phyloP scores from a whole-genome alignment of 805 yeast species.

The Saccharomycopsis olivae region DNA sequence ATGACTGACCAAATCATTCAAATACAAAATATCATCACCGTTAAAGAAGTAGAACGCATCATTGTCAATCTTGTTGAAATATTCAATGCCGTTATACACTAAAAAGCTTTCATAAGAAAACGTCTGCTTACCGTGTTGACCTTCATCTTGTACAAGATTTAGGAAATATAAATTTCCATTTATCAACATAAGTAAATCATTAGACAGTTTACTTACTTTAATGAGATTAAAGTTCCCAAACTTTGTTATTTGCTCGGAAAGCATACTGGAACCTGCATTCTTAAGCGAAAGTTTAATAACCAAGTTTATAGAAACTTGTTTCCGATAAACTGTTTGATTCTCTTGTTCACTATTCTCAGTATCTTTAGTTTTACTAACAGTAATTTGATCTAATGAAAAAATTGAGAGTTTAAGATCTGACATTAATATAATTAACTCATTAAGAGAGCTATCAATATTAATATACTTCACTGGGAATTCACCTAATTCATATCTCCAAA shows the following conservation, averaged over 20 bases:
- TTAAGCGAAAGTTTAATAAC: slow-evolving; percentile 15
- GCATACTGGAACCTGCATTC: slow-evolving; percentile 15
- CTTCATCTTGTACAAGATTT: slow-evolving; percentile 6
- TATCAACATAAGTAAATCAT: slow-evolving; percentile 20
- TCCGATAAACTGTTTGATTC: slow-evolving; percentile 1
- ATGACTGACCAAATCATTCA: slow-evolving; percentile 5
- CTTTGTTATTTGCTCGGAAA: no score
- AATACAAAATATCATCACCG: slow-evolving; percentile 27
- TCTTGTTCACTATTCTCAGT: slow-evolving; percentile 7
- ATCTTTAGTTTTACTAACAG: slow-evolving; percentile 13
- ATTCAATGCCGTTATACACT: slow-evolving; percentile 16
- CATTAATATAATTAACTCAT: slow-evolving; percentile 21
- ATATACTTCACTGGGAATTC: slow-evolving; percentile 14
- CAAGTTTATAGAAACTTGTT: slow-evolving; percentile 17
- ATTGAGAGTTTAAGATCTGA: slow-evolving; percentile 19
- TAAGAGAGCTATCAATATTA: slow-evolving; percentile 17
- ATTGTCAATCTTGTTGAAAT: slow-evolving; percentile 21
- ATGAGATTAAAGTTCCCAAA: slow-evolving; percentile 17
- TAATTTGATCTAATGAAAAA: slow-evolving; percentile 19
- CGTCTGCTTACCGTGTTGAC: background rate
- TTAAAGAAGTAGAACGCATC: slow-evolving; percentile 27
- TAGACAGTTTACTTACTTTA: slow-evolving; percentile 10
- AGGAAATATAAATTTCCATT: slow-evolving; percentile 22
- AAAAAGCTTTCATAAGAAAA: slow-evolving; percentile 12
- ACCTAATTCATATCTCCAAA: slow-evolving; percentile 24